phyloP scores from a whole-genome alignment of 352 stramenopile genomes.

The Globisporangium iwayamae region DNA sequence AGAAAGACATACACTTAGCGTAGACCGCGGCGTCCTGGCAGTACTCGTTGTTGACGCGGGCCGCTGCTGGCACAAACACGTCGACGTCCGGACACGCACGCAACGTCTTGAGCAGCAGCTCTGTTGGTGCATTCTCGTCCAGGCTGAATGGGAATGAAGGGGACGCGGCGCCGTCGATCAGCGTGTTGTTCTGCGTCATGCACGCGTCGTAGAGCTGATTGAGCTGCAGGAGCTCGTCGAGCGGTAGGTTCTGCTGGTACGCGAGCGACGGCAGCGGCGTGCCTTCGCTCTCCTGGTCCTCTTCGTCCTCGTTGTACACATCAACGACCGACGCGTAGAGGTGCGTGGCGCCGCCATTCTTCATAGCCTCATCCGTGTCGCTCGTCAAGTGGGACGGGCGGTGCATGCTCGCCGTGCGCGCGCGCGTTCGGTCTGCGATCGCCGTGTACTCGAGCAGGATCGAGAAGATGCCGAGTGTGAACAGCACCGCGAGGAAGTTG shows the following conservation, averaged over 20 bases:
- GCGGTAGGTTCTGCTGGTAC: slow-evolving; percentile 3
- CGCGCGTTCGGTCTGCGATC: slow-evolving; percentile 5
- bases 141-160: background rate
- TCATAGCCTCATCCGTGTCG: background rate
- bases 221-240: slow-evolving; percentile 3
- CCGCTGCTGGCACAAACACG: slow-evolving; percentile 46
- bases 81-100: slow-evolving; percentile 49
- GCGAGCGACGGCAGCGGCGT: slow-evolving; percentile 3
- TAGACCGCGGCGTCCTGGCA: slow-evolving; percentile 71
- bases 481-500: slow-evolving; percentile 9
- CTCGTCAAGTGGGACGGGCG: background rate
- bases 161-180: background rate
- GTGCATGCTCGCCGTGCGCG: background rate
- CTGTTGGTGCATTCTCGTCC: background rate
- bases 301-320: slow-evolving; percentile 7
- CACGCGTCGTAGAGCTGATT: slow-evolving; percentile 8
- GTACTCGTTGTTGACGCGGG: slow-evolving; percentile 50
- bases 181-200: slow-evolving; percentile 7
- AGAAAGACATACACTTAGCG: slow-evolving; percentile 43
- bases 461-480: slow-evolving; percentile 12
- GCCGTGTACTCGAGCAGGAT: slow-evolving; percentile 12
- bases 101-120: background rate
- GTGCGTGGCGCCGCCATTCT: slow-evolving; percentile 8
- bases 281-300: background rate
- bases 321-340: slow-evolving; percentile 6